A percentile compares a stretch with the other conserved stretches of the same genome.
Conservation (phyloP, 2,329 filamentous ascomycete genomes). For the Lomentospora prolificans region DNA sequence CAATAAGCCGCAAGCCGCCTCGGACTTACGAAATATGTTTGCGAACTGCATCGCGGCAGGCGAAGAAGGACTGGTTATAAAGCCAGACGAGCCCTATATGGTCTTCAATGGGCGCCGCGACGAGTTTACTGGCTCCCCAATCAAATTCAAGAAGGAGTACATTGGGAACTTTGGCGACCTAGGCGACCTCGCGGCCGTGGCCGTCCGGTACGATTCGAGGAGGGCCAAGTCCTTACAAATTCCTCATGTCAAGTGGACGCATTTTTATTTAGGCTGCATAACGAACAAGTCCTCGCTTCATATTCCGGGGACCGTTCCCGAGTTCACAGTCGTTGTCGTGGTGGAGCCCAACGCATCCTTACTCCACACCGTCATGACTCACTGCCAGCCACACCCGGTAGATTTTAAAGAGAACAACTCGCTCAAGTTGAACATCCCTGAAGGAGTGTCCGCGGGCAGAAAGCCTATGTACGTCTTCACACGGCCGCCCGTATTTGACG, state of each 20-base stretch:
- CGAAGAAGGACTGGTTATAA: conserved; percentile 74
- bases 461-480: conserved; percentile 49
- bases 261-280: conserved; percentile 71
- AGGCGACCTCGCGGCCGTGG: conserved; percentile 73
- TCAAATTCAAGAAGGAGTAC: conserved; percentile 87
- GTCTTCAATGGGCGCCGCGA: conserved; percentile 30
- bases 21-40: conserved; percentile 53
- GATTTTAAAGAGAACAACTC: conserved; percentile 25
- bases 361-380: conserved; percentile 39
- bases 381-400: conserved; percentile 34
- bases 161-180: conserved; percentile 68
- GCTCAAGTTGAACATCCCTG: conserved; percentile 37
- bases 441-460: conserved; percentile 30
- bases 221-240: conserved; percentile 48
- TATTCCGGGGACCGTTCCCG: conserved; percentile 40
- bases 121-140: conserved; percentile 41
- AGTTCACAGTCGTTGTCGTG: conserved; percentile 57
- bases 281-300: conserved; percentile 53
- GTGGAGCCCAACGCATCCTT: conserved; percentile 45
- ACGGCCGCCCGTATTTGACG: conserved; percentile 65
- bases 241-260: conserved; percentile 58
- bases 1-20: conserved; percentile 35
- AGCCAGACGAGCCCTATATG: conserved; percentile 73
- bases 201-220: conserved; percentile 58
- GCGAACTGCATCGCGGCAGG: conserved; percentile 53